These are phyloP conservation scores for Lachnellula arida DNA, from an alignment of 2,329 filamentous ascomycete genomes.

Conservation along the genomic window DNA sequence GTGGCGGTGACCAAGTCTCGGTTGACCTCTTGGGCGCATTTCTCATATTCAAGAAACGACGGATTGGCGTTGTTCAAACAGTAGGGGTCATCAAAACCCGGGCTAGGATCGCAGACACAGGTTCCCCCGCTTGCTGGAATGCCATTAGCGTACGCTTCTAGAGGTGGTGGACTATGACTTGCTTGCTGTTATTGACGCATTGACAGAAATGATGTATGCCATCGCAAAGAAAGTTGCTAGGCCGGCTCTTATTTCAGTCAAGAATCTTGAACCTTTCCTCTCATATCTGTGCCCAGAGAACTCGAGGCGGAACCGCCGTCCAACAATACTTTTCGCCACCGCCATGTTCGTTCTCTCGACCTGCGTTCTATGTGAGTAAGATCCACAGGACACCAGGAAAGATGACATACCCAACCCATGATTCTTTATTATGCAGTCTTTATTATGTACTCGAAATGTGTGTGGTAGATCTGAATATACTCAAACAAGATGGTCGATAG, in stretches of 20 bases:
- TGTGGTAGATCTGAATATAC: not conserved
- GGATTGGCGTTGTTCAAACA: constrained; percentile 19
- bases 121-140: constrained; percentile 23
- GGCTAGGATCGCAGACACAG: constrained; percentile 17
- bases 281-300: constrained; percentile 64
- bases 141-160: not conserved
- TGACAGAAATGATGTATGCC: constrained; percentile 69
- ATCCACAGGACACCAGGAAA: not conserved
- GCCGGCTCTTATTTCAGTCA: constrained; percentile 79
- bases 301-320: constrained; percentile 73
- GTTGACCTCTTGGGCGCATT: constrained; percentile 51
- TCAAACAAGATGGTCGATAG: not conserved
- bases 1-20: constrained; percentile 79
- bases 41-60: constrained; percentile 58
- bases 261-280: constrained; percentile 64
- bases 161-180: not conserved
- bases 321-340: constrained; percentile 62
- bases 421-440: constrained; percentile 11
- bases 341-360: constrained; percentile 30
- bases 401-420: constrained; percentile 29
- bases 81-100: constrained; percentile 15
- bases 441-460: constrained; percentile 3
- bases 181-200: constrained; percentile 43
- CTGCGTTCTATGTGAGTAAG: constrained; percentile 13
- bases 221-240: constrained; percentile 68